Evolutionary conservation across 1,139 yeast species (phyloP).

Genomic region (Hanseniaspora sp.): DNA sequence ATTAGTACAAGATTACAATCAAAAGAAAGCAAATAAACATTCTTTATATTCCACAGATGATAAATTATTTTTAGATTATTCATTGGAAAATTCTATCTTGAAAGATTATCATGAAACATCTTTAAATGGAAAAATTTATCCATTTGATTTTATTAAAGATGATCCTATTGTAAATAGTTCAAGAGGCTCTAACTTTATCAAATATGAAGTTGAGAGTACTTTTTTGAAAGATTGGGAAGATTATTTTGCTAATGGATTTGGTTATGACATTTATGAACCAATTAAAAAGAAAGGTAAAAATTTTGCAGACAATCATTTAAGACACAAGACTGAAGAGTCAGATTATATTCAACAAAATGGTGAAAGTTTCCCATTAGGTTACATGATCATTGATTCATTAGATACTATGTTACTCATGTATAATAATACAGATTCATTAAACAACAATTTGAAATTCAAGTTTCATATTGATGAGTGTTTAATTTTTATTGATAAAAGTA

Average conservation of each 20-base stretch:
- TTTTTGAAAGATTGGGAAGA: slow-evolving; percentile 73
- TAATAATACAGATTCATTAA: slow-evolving; percentile 48
- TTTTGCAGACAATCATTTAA: slow-evolving; percentile 34
- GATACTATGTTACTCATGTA: slow-evolving; percentile 82
- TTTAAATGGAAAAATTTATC: background rate
- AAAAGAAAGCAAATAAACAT: background rate
- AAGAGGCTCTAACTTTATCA: slow-evolving; percentile 6
- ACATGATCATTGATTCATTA: slow-evolving; percentile 85
- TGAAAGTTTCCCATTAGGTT: slow-evolving; percentile 60
- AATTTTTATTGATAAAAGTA: slow-evolving; percentile 58
- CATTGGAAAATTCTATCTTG: background rate
- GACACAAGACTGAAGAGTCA: background rate
- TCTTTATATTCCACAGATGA: background rate
- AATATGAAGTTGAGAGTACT: slow-evolving; percentile 31
- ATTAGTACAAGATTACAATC: slow-evolving; percentile 5
- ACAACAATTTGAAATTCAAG: slow-evolving; percentile 62
- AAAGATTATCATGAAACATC: background rate
- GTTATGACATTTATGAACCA: slow-evolving; percentile 59
- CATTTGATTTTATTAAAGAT: background rate
- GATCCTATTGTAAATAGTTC: background rate
- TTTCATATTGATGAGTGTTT: slow-evolving; percentile 56
- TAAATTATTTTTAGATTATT: background rate
- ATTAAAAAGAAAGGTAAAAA: slow-evolving; percentile 51
- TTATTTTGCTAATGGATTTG: slow-evolving; percentile 74
- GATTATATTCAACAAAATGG: slow-evolving; percentile 33